These are phyloP conservation scores for Isabelozyma rhagii DNA, from an alignment of 805 yeast genomes.

Conservation along the genomic window DNA sequence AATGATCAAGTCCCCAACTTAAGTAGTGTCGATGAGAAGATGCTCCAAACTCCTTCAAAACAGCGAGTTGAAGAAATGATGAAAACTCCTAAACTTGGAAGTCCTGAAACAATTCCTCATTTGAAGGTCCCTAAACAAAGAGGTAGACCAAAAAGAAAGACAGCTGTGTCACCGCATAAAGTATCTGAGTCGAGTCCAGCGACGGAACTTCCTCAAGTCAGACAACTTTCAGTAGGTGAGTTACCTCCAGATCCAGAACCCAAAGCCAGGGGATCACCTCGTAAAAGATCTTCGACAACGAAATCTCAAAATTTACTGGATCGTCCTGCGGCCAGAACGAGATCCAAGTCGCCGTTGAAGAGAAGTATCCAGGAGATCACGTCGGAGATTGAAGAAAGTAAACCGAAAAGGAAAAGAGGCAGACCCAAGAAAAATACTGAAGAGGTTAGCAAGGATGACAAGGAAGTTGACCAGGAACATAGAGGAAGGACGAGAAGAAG, in stretches of 20 bases:
- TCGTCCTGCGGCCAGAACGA: conserved; percentile 27
- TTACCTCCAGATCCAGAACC: conserved; percentile 1
- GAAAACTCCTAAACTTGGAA: not conserved
- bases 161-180: conserved; percentile 1
- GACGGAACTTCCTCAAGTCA: conserved; percentile 2
- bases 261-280: not conserved
- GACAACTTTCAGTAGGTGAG: not conserved
- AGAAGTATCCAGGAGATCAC: conserved; percentile 17
- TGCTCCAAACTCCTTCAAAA: conserved; percentile 7
- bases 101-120: not conserved
- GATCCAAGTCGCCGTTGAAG: conserved; percentile 35
- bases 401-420: conserved; percentile 4
- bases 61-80: conserved; percentile 13
- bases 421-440: conserved; percentile 1
- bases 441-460: not conserved
- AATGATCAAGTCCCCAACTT: too few species aligned
- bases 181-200: not conserved
- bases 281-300: not conserved
- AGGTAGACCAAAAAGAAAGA: not conserved
- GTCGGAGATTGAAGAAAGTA: conserved; percentile 7
- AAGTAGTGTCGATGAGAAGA: not conserved
- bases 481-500: conserved; percentile 7
- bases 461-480: not conserved
- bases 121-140: conserved; percentile 2
- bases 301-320: conserved; percentile 6